Percentiles rank a stretch among this genome's conserved stretches.
Evolutionary conservation across 2,329 filamentous ascomycete genomes (phyloP).

Genomic region (Grosmannia huntii): DNA sequence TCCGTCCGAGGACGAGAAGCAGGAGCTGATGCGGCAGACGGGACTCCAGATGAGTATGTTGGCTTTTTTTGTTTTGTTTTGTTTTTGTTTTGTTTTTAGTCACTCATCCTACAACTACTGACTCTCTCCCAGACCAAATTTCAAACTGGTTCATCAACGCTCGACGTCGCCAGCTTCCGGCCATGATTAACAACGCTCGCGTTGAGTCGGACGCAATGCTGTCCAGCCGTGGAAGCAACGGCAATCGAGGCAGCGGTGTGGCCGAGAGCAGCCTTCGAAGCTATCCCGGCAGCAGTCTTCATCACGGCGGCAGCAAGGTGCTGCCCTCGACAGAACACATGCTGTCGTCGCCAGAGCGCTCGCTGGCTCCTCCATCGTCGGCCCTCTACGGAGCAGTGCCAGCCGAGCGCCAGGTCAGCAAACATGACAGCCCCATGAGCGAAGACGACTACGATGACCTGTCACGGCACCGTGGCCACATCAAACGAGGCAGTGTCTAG

Average conservation of each 20-base stretch:
- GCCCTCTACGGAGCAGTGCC: slow-evolving; percentile 17
- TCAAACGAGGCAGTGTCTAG: slow-evolving; percentile 34
- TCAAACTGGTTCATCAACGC: slow-evolving; percentile 78
- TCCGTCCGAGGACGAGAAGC: slow-evolving; percentile 78
- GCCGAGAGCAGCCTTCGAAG: neutral
- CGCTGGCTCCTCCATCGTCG: neutral
- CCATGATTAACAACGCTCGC: slow-evolving; percentile 43
- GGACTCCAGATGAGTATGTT: slow-evolving; percentile 65
- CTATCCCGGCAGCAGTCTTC: slow-evolving; percentile 8
- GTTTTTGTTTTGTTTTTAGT: too few species aligned
- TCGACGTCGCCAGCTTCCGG: slow-evolving; percentile 50
- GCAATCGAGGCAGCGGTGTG: neutral
- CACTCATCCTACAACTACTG: neutral
- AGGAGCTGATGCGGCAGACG: slow-evolving; percentile 64
- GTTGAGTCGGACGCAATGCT: slow-evolving; percentile 37
- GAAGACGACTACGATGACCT: slow-evolving; percentile 32
- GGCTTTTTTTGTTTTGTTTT: slow-evolving; percentile 3
- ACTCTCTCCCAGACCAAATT: slow-evolving; percentile 43
- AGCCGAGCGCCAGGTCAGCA: slow-evolving; percentile 14
- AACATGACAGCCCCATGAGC: slow-evolving; percentile 27
- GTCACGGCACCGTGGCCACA: slow-evolving; percentile 21
- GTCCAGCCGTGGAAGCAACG: slow-evolving; percentile 19
- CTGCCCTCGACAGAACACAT: slow-evolving; percentile 17
- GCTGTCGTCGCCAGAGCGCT: neutral
- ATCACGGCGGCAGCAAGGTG: slow-evolving; percentile 18